Conservation (phyloP, 345 rosid species). For the Kernera saxatilis region DNA sequence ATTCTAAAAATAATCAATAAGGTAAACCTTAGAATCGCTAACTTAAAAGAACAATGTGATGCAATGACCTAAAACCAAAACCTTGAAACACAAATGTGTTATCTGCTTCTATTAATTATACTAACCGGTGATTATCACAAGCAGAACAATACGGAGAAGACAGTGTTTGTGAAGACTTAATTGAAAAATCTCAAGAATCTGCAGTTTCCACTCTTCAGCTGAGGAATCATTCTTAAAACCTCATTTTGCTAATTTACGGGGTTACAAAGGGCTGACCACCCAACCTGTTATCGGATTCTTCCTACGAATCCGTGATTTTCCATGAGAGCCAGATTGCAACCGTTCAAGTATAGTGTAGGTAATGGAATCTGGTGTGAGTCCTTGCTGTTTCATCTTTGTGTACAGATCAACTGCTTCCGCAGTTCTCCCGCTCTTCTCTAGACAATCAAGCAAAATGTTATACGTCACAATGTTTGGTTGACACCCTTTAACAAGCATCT, state of each 20-base stretch:
- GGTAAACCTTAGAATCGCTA: too few relatives aligned
- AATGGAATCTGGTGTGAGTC: slow-evolving; percentile 77
- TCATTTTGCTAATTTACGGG: background rate
- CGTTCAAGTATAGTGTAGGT: slow-evolving; percentile 73
- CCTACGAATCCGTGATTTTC: slow-evolving; percentile 62
- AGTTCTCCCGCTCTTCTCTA: slow-evolving; percentile 75
- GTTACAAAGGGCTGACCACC: slow-evolving; percentile 67
- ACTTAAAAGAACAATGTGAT: background rate
- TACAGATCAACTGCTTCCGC: slow-evolving; percentile 83
- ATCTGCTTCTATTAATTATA: background rate
- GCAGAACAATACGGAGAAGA: background rate
- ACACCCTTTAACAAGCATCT: slow-evolving; percentile 80
- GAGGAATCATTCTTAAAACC: background rate
- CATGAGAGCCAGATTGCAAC: slow-evolving; percentile 65
- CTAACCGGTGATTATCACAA: background rate
- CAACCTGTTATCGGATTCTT: slow-evolving; percentile 87
- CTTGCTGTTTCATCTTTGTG: slow-evolving; percentile 68
- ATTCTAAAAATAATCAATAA: too few relatives aligned
- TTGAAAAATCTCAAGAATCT: background rate
- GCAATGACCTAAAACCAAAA: background rate
- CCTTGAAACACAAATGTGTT: background rate
- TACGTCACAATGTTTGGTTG: slow-evolving; percentile 83
- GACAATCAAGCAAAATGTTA: slow-evolving; percentile 82
- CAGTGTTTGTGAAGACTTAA: background rate
- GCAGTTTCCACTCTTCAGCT: background rate